Conservation (phyloP, 139 green algal species). For the Chlamydomonas sphaeroides region DNA sequence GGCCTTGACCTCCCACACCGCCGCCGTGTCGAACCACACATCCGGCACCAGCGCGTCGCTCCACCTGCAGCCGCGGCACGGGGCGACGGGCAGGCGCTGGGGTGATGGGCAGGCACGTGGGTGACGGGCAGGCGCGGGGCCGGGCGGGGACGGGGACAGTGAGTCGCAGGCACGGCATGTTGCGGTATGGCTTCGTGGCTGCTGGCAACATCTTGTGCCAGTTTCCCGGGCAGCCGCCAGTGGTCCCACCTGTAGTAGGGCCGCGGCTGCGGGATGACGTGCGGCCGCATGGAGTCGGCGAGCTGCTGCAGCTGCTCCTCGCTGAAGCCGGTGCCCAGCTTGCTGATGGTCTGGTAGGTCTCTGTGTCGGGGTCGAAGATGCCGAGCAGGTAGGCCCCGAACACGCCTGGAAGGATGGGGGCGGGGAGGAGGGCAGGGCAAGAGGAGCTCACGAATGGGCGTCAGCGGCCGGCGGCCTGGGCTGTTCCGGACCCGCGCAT, state of each 20-base stretch:
- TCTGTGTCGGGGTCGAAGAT: conserved; percentile 90
- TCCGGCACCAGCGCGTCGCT: conserved; percentile 81
- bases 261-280: conserved; percentile 71
- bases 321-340: conserved; percentile 96
- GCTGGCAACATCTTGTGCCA: too few species aligned
- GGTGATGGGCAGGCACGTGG: too few species aligned
- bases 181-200: neutral
- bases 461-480: too few species aligned
- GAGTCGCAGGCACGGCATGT: neutral
- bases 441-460: too few species aligned
- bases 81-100: too few species aligned
- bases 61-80: conserved; percentile 67
- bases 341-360: conserved; percentile 91
- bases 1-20: conserved; percentile 98
- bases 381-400: conserved; percentile 94
- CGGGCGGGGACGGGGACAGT: too few species aligned
- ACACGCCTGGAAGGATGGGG: conserved; percentile 71
- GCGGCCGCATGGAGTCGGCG: conserved; percentile 67
- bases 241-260: conserved; percentile 75
- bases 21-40: conserved; percentile 91
- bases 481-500: too few species aligned
- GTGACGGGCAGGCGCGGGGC: neutral
- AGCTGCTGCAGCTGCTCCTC: conserved; percentile 88
- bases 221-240: neutral
- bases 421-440: too few species aligned